phyloP scores from a whole-genome alignment of 106 monocot genomes.

The Acorus calamus region DNA sequence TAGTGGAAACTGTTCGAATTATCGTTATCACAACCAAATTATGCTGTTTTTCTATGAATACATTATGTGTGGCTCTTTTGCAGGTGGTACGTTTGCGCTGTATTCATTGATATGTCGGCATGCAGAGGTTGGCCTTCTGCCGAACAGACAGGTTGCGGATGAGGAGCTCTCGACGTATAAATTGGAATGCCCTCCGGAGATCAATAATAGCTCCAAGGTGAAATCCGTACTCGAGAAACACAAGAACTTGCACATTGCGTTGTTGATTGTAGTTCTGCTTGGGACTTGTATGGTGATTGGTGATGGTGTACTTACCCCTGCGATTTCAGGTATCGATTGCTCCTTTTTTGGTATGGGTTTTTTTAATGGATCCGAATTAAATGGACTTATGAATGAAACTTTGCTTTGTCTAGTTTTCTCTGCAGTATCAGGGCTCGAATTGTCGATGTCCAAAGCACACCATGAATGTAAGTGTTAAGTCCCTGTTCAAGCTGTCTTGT shows the following conservation, averaged over 20 bases:
- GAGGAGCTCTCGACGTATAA: slow-evolving; percentile 70
- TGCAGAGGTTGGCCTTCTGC: slow-evolving; percentile 51
- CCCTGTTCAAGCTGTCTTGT: no score
- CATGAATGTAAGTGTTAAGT: slow-evolving; percentile 36
- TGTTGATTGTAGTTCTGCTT: slow-evolving; percentile 55
- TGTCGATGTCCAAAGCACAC: slow-evolving; percentile 45
- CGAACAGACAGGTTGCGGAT: slow-evolving; percentile 50
- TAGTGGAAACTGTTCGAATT: background rate
- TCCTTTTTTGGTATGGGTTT: background rate
- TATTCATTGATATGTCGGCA: slow-evolving; percentile 65
- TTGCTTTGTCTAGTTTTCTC: slow-evolving; percentile 37
- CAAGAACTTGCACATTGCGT: slow-evolving; percentile 42
- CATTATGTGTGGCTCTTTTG: background rate
- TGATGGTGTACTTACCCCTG: slow-evolving; percentile 66
- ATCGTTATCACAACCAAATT: background rate
- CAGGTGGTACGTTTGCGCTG: slow-evolving; percentile 70
- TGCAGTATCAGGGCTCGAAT: slow-evolving; percentile 64
- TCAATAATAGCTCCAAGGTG: slow-evolving; percentile 12
- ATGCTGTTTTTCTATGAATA: no score
- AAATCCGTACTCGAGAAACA: slow-evolving; percentile 56
- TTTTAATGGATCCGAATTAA: no score
- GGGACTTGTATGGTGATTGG: slow-evolving; percentile 81
- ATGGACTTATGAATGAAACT: no score
- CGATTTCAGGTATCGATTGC: slow-evolving; percentile 40
- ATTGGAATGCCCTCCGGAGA: slow-evolving; percentile 32